A percentile compares a stretch with the other conserved stretches of the same genome.
Evolutionary conservation across 352 stramenopile genomes (phyloP).

Genomic region (Pythium dissotocum): DNA sequence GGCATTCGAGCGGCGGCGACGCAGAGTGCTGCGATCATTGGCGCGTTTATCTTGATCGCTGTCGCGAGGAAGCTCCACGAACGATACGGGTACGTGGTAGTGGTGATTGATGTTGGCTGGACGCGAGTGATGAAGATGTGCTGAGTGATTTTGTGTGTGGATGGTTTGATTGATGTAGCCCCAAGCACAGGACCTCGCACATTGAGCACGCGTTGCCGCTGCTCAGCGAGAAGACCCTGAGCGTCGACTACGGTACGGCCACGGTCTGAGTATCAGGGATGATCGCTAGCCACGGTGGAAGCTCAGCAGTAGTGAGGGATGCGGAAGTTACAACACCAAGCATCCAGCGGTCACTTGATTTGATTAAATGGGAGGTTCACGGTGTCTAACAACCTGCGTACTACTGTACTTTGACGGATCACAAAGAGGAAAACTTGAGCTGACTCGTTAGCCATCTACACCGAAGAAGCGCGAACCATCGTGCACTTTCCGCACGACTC

Average conservation of each 20-base stretch:
- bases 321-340: no score
- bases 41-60: slow-evolving; percentile 60
- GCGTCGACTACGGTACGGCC: slow-evolving; percentile 8
- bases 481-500: no score
- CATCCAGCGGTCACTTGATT: no score
- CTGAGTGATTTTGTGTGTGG: background rate
- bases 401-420: no score
- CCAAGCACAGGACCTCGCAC: background rate
- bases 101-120: background rate
- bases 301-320: no score
- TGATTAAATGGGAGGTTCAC: no score
- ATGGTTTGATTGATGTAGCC: slow-evolving; percentile 3
- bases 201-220: slow-evolving; percentile 9
- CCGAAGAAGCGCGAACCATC: no score
- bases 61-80: slow-evolving; percentile 25
- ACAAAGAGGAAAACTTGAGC: no score
- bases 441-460: no score
- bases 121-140: background rate
- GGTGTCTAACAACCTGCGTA: no score
- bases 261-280: slow-evolving; percentile 10
- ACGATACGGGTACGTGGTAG: slow-evolving; percentile 16
- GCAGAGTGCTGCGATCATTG: slow-evolving; percentile 59
- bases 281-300: no score
- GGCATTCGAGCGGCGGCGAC: slow-evolving; percentile 60
- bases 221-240: slow-evolving; percentile 17